A percentile compares a stretch with the other conserved stretches of the same genome.
These are phyloP conservation scores for Penicillium digitatum DNA, from an alignment of 2,329 filamentous ascomycete genomes.

Conservation along the genomic window DNA sequence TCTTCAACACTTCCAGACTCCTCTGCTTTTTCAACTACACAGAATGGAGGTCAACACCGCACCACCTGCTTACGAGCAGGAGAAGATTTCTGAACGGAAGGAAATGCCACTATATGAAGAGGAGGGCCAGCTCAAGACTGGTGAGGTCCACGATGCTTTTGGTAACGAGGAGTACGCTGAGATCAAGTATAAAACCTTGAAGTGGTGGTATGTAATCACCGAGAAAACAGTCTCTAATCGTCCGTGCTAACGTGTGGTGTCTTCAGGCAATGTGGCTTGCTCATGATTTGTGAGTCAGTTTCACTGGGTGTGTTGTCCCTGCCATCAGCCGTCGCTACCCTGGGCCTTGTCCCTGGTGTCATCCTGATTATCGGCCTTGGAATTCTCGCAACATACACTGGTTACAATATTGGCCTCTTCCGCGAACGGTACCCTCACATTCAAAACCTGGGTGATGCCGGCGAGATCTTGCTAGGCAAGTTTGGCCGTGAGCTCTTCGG, in stretches of 20 bases:
- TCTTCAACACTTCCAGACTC: not conserved
- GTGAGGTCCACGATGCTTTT: constrained; percentile 24
- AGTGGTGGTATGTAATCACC: constrained; percentile 21
- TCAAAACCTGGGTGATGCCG: constrained; percentile 65
- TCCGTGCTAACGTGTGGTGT: not conserved
- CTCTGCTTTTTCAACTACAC: constrained; percentile 3
- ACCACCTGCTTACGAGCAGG: constrained; percentile 18
- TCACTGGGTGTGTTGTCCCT: constrained; percentile 25
- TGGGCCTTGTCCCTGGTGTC: constrained; percentile 39
- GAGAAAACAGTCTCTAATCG: not conserved
- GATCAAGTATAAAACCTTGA: constrained; percentile 27
- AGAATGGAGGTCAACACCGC: constrained; percentile 20
- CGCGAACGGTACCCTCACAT: constrained; percentile 56
- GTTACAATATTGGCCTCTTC: constrained; percentile 58
- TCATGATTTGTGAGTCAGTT: constrained; percentile 28
- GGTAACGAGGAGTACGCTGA: constrained; percentile 26
- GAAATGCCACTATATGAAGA: constrained; percentile 13
- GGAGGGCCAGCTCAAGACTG: constrained; percentile 20
- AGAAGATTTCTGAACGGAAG: constrained; percentile 22
- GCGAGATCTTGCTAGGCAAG: constrained; percentile 57
- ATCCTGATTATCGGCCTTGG: constrained; percentile 54
- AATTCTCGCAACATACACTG: constrained; percentile 55
- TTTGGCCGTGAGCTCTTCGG: constrained; percentile 62
- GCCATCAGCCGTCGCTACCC: constrained; percentile 21
- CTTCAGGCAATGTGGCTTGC: constrained; percentile 23